Evolutionary conservation across 345 rosid species (phyloP).

Genomic region (Citrus medica): DNA sequence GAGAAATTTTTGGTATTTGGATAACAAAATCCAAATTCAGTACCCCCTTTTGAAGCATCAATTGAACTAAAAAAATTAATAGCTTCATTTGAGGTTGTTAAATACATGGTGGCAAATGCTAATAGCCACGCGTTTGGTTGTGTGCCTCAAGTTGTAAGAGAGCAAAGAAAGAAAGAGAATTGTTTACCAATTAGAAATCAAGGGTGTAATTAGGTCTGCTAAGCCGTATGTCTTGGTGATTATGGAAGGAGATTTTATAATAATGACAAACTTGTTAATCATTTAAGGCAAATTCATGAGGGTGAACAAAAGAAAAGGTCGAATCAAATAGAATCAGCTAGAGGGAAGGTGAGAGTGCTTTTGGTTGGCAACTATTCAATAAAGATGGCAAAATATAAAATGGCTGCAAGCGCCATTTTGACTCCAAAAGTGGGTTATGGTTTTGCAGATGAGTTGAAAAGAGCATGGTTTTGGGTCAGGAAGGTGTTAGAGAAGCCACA

Average conservation of each 20-base stretch:
- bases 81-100: constrained; percentile 59
- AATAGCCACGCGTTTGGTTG: constrained; percentile 56
- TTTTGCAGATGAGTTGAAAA: constrained; percentile 63
- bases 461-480: constrained; percentile 69
- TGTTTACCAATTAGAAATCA: constrained; percentile 57
- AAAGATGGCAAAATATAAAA: constrained; percentile 80
- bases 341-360: constrained; percentile 64
- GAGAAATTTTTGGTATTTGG: constrained; percentile 79
- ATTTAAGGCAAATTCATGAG: constrained; percentile 82
- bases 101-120: constrained; percentile 63
- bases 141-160: constrained; percentile 48
- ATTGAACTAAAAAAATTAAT: constrained; percentile 55
- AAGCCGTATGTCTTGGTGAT: constrained; percentile 56
- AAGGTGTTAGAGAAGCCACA: constrained; percentile 65
- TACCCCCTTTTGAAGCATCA: constrained; percentile 66
- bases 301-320: constrained; percentile 65
- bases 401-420: constrained; percentile 48
- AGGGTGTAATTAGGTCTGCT: constrained; percentile 46
- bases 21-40: constrained; percentile 53
- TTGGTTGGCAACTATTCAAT: constrained; percentile 62
- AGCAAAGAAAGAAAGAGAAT: constrained; percentile 52
- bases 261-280: constrained; percentile 60
- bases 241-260: constrained; percentile 73
- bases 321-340: constrained; percentile 74
- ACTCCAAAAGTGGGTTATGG: constrained; percentile 70